Evolutionary conservation across 192 early-diverging fungal species (phyloP).

Genomic region (Coemansia sp.): DNA sequence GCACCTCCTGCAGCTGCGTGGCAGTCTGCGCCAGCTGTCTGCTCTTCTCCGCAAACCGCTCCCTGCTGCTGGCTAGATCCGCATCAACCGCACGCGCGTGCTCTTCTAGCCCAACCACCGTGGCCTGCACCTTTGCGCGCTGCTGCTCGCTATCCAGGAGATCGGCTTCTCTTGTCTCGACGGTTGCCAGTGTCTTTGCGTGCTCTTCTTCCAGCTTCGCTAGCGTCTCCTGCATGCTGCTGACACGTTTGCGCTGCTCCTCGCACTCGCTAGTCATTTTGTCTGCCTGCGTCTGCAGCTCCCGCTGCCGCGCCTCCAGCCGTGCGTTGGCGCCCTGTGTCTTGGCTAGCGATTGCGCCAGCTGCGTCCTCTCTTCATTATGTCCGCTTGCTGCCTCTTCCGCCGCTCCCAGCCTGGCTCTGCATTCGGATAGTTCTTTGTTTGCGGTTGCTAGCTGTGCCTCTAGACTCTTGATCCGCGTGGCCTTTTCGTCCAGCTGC

Average conservation of each 20-base stretch:
- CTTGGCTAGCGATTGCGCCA: conserved; percentile 42
- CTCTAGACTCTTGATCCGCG: conserved; percentile 5
- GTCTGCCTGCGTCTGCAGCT: conserved; percentile 22
- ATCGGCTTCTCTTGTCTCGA: background rate
- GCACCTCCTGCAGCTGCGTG: conserved; percentile 44
- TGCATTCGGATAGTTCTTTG: background rate
- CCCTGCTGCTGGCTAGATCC: conserved; percentile 51
- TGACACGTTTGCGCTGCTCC: conserved; percentile 11
- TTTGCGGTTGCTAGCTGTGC: background rate
- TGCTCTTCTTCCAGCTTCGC: conserved; percentile 8
- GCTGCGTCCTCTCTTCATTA: conserved; percentile 24
- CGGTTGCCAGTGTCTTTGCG: background rate
- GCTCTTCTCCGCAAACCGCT: conserved; percentile 54
- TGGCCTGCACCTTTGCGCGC: conserved; percentile 21
- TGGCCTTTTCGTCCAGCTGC: background rate
- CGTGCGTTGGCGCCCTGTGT: conserved; percentile 28
- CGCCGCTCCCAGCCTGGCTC: background rate
- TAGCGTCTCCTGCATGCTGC: background rate
- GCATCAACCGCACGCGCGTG: conserved; percentile 48
- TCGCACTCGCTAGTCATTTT: conserved; percentile 4
- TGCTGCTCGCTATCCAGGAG: conserved; percentile 16
- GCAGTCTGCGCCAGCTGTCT: conserved; percentile 33
- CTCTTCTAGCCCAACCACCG: conserved; percentile 22
- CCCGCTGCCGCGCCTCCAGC: conserved; percentile 25
- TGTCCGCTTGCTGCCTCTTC: conserved; percentile 3